A percentile compares a stretch with the other conserved stretches of the same genome.
These are phyloP conservation scores for Dichotomopilus funicola DNA, from an alignment of 2,329 filamentous ascomycete genomes.

Conservation along the genomic window DNA sequence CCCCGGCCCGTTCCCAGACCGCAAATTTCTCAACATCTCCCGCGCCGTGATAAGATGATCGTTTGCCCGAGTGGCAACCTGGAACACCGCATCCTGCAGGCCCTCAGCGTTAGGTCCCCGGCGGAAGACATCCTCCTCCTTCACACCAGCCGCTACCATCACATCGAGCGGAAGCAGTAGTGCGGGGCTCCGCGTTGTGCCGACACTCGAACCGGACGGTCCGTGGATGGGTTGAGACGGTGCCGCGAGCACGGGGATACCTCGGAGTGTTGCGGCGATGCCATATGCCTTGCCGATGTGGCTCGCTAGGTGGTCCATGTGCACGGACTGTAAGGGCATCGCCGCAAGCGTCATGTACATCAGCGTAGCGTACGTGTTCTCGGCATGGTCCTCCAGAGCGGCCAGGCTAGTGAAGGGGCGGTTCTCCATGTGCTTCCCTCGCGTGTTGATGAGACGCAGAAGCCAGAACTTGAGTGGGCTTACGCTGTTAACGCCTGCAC, in stretches of 20 bases:
- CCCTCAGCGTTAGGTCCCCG: constrained; percentile 71
- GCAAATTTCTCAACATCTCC: constrained; percentile 80
- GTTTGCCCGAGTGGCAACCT: constrained; percentile 85
- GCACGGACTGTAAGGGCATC: constrained; percentile 71
- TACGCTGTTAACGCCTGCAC: constrained; percentile 34
- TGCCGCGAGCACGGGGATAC: constrained; percentile 81
- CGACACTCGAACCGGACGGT: constrained; percentile 34
- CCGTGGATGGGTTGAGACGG: constrained; percentile 50
- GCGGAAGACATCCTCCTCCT: constrained; percentile 84
- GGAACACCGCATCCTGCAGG: constrained; percentile 82
- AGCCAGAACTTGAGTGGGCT: constrained; percentile 65
- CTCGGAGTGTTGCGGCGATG: constrained; percentile 78
- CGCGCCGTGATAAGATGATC: constrained; percentile 92
- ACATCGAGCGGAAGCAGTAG: constrained; percentile 82
- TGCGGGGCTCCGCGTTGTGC: constrained; percentile 36
- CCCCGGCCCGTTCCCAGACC: constrained; percentile 64
- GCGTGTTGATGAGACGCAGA: constrained; percentile 67
- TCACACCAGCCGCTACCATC: constrained; percentile 74
- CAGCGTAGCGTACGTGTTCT: constrained; percentile 89
- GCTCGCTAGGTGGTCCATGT: constrained; percentile 85
- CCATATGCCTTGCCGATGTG: constrained; percentile 93
- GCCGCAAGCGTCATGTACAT: constrained; percentile 81
- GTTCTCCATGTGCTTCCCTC: constrained; percentile 78
- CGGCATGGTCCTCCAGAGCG: constrained; percentile 78
- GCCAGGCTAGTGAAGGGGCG: constrained; percentile 69